Evolutionary conservation across 768 basidiomycete genomes (phyloP).

Genomic region (Rhizopogon vinicolor): DNA sequence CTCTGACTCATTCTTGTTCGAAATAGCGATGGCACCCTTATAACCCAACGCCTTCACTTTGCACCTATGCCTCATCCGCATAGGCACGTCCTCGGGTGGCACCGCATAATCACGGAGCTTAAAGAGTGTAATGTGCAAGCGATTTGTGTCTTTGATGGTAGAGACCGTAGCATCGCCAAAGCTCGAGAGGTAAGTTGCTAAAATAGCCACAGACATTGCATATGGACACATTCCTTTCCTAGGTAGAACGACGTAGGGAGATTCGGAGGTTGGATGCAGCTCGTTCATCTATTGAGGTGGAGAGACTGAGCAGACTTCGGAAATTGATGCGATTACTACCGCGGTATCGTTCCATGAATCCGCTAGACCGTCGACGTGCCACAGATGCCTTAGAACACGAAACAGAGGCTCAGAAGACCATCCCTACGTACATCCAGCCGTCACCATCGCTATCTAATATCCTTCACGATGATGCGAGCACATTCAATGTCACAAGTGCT

Average conservation of each 20-base stretch:
- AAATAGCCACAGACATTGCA: neutral
- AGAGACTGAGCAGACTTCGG: conserved; percentile 51
- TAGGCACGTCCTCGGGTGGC: conserved; percentile 79
- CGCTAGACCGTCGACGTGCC: conserved; percentile 23
- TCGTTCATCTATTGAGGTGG: conserved; percentile 54
- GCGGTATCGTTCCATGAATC: conserved; percentile 31
- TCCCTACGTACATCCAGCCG: conserved; percentile 7
- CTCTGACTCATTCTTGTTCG: conserved; percentile 5
- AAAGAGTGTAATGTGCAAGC: conserved; percentile 49
- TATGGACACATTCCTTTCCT: conserved; percentile 5
- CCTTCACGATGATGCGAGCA: neutral
- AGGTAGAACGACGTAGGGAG: conserved; percentile 56
- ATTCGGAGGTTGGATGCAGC: conserved; percentile 42
- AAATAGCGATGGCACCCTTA: conserved; percentile 75
- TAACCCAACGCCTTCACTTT: conserved; percentile 81
- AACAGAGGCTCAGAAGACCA: conserved; percentile 4
- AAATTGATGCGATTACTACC: conserved; percentile 36
- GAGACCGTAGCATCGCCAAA: conserved; percentile 62
- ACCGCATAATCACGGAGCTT: conserved; percentile 61
- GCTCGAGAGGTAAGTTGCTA: conserved; percentile 52
- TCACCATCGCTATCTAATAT: conserved; percentile 1
- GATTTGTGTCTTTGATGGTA: conserved; percentile 81
- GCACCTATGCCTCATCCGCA: conserved; percentile 56
- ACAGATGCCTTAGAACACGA: conserved; percentile 17
- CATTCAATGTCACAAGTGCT: neutral